Percentiles rank a stretch among this genome's conserved stretches.
phyloP scores from a whole-genome alignment of 345 rosid species.

The Eucalyptus urophylla region DNA sequence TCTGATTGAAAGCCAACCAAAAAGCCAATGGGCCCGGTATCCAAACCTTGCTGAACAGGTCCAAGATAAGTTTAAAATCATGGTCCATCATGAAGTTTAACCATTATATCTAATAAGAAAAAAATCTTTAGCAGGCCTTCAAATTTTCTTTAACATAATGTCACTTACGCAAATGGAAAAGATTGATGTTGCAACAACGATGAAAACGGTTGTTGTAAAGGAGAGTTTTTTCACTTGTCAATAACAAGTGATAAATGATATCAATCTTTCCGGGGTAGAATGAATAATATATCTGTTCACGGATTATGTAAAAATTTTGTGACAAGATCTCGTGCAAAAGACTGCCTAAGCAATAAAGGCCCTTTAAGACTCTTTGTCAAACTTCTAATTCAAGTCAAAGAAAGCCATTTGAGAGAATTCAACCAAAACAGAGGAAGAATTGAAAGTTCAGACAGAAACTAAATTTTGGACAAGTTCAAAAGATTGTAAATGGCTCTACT shows the following conservation, averaged over 20 bases:
- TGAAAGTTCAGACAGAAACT: not conserved
- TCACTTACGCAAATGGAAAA: not conserved
- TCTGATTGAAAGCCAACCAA: not conserved
- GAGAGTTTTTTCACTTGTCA: not conserved
- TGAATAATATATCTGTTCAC: not conserved
- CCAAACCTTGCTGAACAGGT: not conserved
- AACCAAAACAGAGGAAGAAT: not conserved
- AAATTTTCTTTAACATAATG: not conserved
- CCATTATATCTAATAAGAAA: not conserved
- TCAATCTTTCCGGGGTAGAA: not conserved
- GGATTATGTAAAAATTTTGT: not conserved
- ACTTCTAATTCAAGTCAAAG: not conserved
- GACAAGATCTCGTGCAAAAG: not conserved
- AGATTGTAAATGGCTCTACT: not conserved
- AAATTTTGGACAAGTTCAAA: not conserved
- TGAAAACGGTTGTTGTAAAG: not conserved
- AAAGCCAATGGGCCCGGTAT: not conserved
- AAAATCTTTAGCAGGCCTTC: not conserved
- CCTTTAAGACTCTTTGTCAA: not conserved
- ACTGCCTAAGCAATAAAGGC: not conserved
- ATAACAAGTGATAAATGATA: not conserved
- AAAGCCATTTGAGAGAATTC: not conserved
- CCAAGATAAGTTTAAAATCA: not conserved
- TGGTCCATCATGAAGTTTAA: not conserved
- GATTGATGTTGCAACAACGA: not conserved